These are phyloP conservation scores for Colletotrichum euphorbiae DNA, from an alignment of 2,329 filamentous ascomycete genomes.

Conservation along the genomic window DNA sequence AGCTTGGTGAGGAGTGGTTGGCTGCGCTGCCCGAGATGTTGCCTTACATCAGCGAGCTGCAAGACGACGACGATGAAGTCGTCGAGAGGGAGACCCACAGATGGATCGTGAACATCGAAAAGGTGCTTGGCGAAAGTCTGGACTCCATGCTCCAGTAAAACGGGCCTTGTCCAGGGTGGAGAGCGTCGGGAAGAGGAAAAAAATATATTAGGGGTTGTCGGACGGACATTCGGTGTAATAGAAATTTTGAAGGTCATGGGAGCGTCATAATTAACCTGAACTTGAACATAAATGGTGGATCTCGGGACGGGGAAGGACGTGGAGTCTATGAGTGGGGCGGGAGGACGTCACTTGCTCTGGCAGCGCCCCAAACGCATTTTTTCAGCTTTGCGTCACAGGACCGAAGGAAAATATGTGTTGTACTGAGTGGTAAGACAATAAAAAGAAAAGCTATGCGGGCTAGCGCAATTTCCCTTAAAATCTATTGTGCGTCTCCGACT, in stretches of 20 bases:
- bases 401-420: neutral
- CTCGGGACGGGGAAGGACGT: constrained; percentile 17
- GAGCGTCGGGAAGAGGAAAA: neutral
- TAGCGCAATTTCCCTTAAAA: neutral
- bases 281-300: constrained; percentile 18
- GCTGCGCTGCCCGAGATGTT: constrained; percentile 93
- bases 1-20: constrained; percentile 93
- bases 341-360: constrained; percentile 13
- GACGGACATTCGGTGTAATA: neutral
- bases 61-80: constrained; percentile 95
- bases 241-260: constrained; percentile 29
- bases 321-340: neutral
- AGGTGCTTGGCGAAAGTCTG: constrained; percentile 87
- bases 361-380: constrained; percentile 2
- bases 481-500: no score
- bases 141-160: constrained; percentile 89
- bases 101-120: constrained; percentile 93
- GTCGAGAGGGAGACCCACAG: constrained; percentile 90
- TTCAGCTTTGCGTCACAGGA: constrained; percentile 14
- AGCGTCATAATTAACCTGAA: constrained; percentile 25
- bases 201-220: neutral
- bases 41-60: constrained; percentile 92
- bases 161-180: neutral
- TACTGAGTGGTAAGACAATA: constrained; percentile 1
- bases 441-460: constrained; percentile 6